Base-by-base conservation (phyloP, 768 basidiomycete genomes). In the Strobilomyces dryophilus region DNA sequence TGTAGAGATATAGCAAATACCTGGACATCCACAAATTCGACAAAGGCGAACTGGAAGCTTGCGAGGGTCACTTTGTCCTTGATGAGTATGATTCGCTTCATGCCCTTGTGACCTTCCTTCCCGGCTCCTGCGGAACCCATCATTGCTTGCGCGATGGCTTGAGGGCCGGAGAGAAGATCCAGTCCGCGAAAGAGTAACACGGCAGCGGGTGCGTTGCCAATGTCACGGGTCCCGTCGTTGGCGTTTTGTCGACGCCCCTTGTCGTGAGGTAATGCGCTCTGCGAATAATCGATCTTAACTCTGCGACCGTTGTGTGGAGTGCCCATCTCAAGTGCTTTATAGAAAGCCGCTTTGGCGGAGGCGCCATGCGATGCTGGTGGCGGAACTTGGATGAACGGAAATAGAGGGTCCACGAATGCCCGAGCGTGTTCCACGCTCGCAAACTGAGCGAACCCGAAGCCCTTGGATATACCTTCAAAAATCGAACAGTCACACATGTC, bases 361-460 rank as follows among this genome's bases (percentile, higher is more conserved):
- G 90, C 89, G 27, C 89, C 91, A 65, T 94, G 89, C 0, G 90
- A 89, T 45, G 89, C 89, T 15, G 90, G 85, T 12, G 92, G 91
- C n/a, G 92, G 92, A 55, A 98, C 84, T 73, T 90, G 84, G 26
- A 98, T 82, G 70, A 92, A 92, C 2, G 93, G 95, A 66, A 89
- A 97, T 46, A 87, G 79, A 36, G 91, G 88, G 59, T 92, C 86
- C 68, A 99, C 86, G 68, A 98, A 98, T 12, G 88, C 84, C 49
- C 87, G 84, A 18, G 97, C 95, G 53, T 91, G 90, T 61, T 91
- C 90, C 52, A 87, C 77, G 59, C 78, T 85, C 40, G 86, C 74
- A 70, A 99, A 99, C 73, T 93, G 90, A 63, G 92, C 95, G 71
- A 99, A 99, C 53, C 94, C 97, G 68, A 98, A 98, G 66, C 92